Conservation (phyloP, 2,329 filamentous ascomycete species). For the Ilyonectria sp. region DNA sequence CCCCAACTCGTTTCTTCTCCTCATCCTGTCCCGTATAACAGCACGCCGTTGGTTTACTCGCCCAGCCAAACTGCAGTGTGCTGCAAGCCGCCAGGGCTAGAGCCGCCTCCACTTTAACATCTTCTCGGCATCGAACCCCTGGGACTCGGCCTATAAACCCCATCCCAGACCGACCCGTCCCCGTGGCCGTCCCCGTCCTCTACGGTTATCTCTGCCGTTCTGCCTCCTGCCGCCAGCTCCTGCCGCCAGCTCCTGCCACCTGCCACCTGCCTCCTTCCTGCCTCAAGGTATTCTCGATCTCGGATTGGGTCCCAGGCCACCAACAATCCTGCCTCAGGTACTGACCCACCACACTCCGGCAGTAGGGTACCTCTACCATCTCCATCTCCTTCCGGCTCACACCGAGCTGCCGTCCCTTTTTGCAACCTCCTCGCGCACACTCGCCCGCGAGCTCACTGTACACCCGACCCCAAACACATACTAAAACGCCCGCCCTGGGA, state of each 20-base stretch:
- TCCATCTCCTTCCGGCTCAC: constrained; percentile 21
- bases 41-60: constrained; percentile 14
- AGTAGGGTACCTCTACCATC: constrained; percentile 20
- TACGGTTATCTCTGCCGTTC: constrained; percentile 10
- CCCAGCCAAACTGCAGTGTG: constrained; percentile 18
- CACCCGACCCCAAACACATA: background rate
- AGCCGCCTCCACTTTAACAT: constrained; percentile 28
- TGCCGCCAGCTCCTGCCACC: background rate
- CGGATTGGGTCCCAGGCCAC: constrained; percentile 9
- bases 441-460: constrained; percentile 13
- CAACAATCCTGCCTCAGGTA: constrained; percentile 22
- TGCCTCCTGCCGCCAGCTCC: constrained; percentile 6
- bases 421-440: constrained; percentile 16
- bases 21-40: constrained; percentile 4
- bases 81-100: constrained; percentile 19
- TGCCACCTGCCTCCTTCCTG: background rate
- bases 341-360: constrained; percentile 11
- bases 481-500: constrained; percentile 18
- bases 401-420: constrained; percentile 24
- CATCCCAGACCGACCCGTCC: constrained; percentile 20
- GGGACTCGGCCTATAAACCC: constrained; percentile 30
- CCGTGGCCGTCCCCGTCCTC: constrained; percentile 5
- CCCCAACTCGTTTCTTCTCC: constrained; percentile 12
- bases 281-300: constrained; percentile 6
- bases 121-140: constrained; percentile 28